Percentiles rank a stretch among this genome's conserved stretches.
phyloP scores from a whole-genome alignment of 2,329 filamentous ascomycete species.

The Talaromyces sp. region DNA sequence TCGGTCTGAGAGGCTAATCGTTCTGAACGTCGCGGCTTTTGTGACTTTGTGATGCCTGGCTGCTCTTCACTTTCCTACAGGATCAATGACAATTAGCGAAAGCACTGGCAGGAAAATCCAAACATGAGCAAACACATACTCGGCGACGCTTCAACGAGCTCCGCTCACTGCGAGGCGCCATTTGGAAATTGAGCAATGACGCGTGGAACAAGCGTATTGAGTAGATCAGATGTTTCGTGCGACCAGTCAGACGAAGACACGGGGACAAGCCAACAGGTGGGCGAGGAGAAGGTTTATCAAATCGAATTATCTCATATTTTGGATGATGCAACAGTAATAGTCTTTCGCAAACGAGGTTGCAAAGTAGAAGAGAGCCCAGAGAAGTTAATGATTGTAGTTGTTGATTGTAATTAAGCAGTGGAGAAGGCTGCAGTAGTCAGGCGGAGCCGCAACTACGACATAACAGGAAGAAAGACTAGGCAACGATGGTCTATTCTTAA shows the following conservation, averaged over 20 bases:
- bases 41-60: constrained; percentile 55
- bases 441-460: neutral
- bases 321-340: neutral
- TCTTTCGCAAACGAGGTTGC: neutral
- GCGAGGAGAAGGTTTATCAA: neutral
- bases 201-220: constrained; percentile 1
- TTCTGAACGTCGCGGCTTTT: constrained; percentile 79
- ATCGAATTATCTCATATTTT: constrained; percentile 6
- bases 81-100: neutral
- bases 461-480: neutral
- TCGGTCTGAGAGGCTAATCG: constrained; percentile 62
- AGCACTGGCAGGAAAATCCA: neutral
- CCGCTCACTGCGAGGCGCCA: constrained; percentile 61
- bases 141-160: constrained; percentile 80
- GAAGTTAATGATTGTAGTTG: neutral
- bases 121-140: constrained; percentile 47
- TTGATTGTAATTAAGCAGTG: neutral
- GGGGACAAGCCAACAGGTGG: neutral
- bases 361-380: neutral
- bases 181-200: constrained; percentile 19
- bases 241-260: neutral
- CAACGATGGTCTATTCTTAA: neutral
- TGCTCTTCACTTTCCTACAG: constrained; percentile 63
- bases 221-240: neutral
- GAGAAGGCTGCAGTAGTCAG: neutral